Evolutionary conservation across 1,284 basidiomycete species (phyloP), one percentile per base, ranked within the genome.

Genomic region (Cryptococcus sp.): DNA sequence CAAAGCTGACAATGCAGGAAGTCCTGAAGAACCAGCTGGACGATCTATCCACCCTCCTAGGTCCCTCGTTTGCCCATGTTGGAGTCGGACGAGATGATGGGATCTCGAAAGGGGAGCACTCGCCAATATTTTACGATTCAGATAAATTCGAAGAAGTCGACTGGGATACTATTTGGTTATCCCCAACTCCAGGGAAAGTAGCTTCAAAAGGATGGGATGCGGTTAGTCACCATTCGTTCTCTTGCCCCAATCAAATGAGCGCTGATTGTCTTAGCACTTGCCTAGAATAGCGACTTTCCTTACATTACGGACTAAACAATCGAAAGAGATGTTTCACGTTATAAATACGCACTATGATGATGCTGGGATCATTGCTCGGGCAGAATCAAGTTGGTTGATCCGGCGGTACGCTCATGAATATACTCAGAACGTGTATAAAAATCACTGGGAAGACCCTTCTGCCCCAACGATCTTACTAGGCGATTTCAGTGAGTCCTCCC

Each of bases 61-160:
- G 83, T 0, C 39, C 56, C 4, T 56, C 69, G 4, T 81, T 78
- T 11, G 82, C 78, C 76, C 76, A 82, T 78, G 77, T 83, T 25
- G 84, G 84, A 1, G 82, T 84, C 0, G 84, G 84, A 0, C 76
- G 84, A 25, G 80, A 84, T 50, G 82, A 85, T 62, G 84, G 84
- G 2, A 69, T 72, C 11, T 55, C 72, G 23, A 77, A 74, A 1
- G 84, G 84, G 36, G 84, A 85, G 66, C 85, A 82, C 67, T 80
- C 79, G 55, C 82, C 84, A 0, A 80, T 85, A 52, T 85, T 85
- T 67, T 86, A 77, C 69, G 79, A 81, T 58, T 79, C 74, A 78
- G 46, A 32, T 19, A 49, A 60, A 25, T 69, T 65, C 44, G 52
- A 61, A 3, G 22, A 64, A 16, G 60, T 67, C 9, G 52, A 61